Base-by-base conservation (phyloP, 208 protist genomes). In the Acanthamoeba castellanii region DNA sequence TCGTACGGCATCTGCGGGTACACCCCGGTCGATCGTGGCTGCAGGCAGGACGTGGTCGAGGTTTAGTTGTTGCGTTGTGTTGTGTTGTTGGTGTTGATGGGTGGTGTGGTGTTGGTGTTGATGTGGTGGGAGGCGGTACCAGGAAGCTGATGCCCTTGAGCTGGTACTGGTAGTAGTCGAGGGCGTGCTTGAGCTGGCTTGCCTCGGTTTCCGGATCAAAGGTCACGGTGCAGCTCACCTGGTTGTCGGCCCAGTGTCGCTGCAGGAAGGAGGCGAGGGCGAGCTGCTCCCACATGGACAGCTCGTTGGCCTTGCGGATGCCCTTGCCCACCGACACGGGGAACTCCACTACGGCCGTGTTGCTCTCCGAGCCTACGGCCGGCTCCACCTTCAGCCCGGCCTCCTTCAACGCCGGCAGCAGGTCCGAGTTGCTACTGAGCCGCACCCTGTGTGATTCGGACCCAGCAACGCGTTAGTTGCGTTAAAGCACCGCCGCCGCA, bases 231-330 rank as follows among this genome's bases (percentile, higher is more conserved):
- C 94, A 96, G 84, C 95, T 96, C 8, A 98, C 97, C 84, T 98
- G 97, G 82, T 98, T 98, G 94, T 98, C 98, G 1, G 97, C 95
- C 98, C 98, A 98, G 85, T 98, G 92, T 14, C 93, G 72, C 94
- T 98, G 98, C 57, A 98, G 85, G 70, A 98, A 98, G 45, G 98
- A 34, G 11, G 98, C 97, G 0, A 98, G 76, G 25, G 68, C 88
- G 18, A 98, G 92, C 96, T 98, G 98, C 82, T 98, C 98, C 98
- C 98, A 98, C 97, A 98, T 98, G n/a, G 95, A 95, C 9, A 98
- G 50, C 30, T 98, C 92, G 42, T 95, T 52, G 25, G 95, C 45
- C 27, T 96, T 95, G 59, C 94, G 92, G 50, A 98, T 97, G 61
- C 88, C 94, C 30, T 97, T 82, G 30, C 98, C 97, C 42, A 94